Percentiles rank a stretch among this genome's conserved stretches.
phyloP scores from a whole-genome alignment of 768 basidiomycete genomes.

The Tylopilus sp. region DNA sequence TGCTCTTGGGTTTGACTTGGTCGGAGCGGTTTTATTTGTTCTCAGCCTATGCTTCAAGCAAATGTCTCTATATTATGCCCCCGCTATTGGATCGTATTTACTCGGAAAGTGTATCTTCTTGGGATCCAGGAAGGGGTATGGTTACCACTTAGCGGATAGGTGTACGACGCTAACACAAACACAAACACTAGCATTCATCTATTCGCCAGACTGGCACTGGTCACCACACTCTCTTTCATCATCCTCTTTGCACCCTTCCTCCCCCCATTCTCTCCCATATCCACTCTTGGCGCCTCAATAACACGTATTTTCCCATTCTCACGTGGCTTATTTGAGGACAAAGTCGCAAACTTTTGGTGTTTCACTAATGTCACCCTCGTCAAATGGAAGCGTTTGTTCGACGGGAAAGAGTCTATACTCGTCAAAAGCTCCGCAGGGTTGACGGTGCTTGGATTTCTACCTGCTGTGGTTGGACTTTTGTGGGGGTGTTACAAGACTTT shows the following conservation, averaged over 20 bases:
- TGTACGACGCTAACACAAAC: neutral
- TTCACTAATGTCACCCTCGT: constrained; percentile 76
- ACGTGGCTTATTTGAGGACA: constrained; percentile 91
- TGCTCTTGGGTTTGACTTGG: constrained; percentile 60
- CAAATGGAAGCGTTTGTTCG: constrained; percentile 64
- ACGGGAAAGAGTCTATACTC: constrained; percentile 45
- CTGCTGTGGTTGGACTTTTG: constrained; percentile 48
- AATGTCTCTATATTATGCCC: constrained; percentile 93
- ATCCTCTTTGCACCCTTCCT: constrained; percentile 80
- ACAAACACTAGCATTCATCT: constrained; percentile 41
- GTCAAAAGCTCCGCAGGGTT: constrained; percentile 62
- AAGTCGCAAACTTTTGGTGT: constrained; percentile 98
- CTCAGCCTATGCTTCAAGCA: constrained; percentile 91
- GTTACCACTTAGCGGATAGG: neutral
- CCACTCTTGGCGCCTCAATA: constrained; percentile 59
- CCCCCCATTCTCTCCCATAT: constrained; percentile 54
- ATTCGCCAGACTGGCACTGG: constrained; percentile 63
- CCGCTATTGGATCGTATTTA: constrained; percentile 87
- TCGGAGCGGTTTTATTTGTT: constrained; percentile 79
- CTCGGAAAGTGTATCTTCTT: constrained; percentile 86
- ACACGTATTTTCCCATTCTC: constrained; percentile 88
- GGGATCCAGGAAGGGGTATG: constrained; percentile 69
- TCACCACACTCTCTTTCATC: constrained; percentile 60
- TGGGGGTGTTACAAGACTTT: constrained; percentile 34
- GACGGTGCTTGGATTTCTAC: constrained; percentile 71